Conservation (phyloP, 192 early-diverging fungal species). For the Mortierella hygrophila region DNA sequence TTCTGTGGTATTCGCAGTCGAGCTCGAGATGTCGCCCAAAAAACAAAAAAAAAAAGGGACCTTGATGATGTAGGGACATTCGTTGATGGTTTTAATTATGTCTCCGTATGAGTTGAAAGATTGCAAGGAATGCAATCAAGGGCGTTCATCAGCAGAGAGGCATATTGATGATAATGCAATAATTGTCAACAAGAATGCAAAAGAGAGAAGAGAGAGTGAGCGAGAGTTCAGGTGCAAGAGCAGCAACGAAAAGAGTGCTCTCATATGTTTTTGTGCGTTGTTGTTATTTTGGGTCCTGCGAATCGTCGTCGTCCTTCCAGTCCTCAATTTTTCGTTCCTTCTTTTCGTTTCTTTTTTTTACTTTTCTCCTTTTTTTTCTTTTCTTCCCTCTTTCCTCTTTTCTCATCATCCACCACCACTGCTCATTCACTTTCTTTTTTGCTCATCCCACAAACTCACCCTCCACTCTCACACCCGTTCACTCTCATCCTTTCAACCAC, state of each 20-base stretch:
- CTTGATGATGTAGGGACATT: too few relatives aligned
- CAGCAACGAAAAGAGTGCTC: not conserved
- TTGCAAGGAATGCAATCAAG: not conserved
- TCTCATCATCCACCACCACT: not conserved
- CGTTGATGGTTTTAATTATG: too few relatives aligned
- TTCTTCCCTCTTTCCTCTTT: not conserved
- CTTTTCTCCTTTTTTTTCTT: not conserved
- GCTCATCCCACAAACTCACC: slow-evolving; percentile 3
- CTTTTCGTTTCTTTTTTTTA: slow-evolving; percentile 7
- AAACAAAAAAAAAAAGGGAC: too few relatives aligned
- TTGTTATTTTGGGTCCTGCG: slow-evolving; percentile 8
- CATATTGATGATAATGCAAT: not conserved
- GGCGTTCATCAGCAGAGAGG: not conserved
- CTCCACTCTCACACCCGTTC: not conserved
- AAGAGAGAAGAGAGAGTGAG: not conserved
- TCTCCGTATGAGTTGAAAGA: too few relatives aligned
- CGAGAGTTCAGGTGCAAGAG: not conserved
- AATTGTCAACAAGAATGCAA: too few relatives aligned
- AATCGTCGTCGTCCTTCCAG: not conserved
- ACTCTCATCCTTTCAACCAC: not conserved
- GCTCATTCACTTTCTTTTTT: slow-evolving; percentile 13
- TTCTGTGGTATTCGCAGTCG: not conserved
- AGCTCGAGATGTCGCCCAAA: not conserved
- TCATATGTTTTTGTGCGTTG: not conserved
- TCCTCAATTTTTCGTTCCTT: not conserved